A percentile compares a stretch with the other conserved stretches of the same genome.
phyloP scores from a whole-genome alignment of 192 early-diverging fungal genomes.

The Umbelopsis ramanniana region DNA sequence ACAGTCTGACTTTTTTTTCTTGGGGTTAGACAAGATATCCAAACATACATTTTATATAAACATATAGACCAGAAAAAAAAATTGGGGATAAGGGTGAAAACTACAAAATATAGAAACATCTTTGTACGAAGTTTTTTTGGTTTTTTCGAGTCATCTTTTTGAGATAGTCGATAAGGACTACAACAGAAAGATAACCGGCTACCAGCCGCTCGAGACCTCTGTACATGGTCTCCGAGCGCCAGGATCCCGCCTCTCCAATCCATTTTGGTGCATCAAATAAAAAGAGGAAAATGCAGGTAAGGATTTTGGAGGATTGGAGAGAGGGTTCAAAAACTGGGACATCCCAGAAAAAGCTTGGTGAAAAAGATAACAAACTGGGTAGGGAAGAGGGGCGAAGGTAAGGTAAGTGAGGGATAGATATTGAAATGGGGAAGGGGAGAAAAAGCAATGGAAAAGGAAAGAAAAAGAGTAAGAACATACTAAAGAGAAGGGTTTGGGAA shows the following conservation, averaged over 20 bases:
- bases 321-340: conserved; percentile 23
- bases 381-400: background rate
- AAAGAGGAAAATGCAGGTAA: no score
- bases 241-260: background rate
- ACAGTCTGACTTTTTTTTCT: no score
- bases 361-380: conserved; percentile 6
- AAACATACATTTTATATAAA: no score
- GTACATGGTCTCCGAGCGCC: conserved; percentile 16
- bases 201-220: conserved; percentile 20
- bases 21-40: no score
- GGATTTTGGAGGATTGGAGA: conserved; percentile 1
- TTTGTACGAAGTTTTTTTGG: conserved; percentile 26
- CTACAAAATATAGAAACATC: conserved; percentile 1
- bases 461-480: background rate
- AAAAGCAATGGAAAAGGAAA: conserved; percentile 13
- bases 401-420: background rate
- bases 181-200: background rate
- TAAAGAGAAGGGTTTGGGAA: background rate
- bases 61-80: background rate
- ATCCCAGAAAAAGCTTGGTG: conserved; percentile 22
- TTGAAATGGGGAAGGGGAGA: background rate
- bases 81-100: background rate
- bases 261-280: conserved; percentile 3
- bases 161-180: no score
- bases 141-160: conserved; percentile 12